Evolutionary conservation across 2,329 filamentous ascomycete genomes (phyloP).

Genomic region (Zasmidium citrigriseum): DNA sequence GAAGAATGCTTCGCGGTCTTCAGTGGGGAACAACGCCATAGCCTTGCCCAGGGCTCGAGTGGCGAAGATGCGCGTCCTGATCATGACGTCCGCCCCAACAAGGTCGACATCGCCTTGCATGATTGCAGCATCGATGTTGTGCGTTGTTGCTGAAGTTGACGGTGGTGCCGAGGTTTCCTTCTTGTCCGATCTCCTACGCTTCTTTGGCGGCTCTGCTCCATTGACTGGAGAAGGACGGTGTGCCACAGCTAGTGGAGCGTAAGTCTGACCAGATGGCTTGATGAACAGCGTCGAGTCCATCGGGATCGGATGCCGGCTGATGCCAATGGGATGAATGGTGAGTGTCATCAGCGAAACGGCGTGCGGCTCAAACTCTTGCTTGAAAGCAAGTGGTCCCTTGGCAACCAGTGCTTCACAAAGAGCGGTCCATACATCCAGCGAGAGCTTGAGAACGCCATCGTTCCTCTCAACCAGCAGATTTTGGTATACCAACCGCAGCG

Average conservation of each 20-base stretch:
- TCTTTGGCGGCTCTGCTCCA: slow-evolving; percentile 67
- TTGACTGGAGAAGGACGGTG: slow-evolving; percentile 47
- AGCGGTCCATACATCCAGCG: slow-evolving; percentile 83
- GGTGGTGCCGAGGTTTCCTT: slow-evolving; percentile 64
- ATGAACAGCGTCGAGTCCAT: slow-evolving; percentile 91
- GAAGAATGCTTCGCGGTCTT: slow-evolving; percentile 62
- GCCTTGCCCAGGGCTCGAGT: slow-evolving; percentile 83
- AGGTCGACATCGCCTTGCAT: slow-evolving; percentile 95
- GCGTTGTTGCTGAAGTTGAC: slow-evolving; percentile 58
- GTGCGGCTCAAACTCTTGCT: slow-evolving; percentile 71
- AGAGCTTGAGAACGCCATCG: slow-evolving; percentile 76
- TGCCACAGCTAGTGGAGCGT: slow-evolving; percentile 55
- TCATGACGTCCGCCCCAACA: slow-evolving; percentile 83
- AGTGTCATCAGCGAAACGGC: slow-evolving; percentile 81
- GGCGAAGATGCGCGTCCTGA: slow-evolving; percentile 85
- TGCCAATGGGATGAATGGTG: slow-evolving; percentile 86
- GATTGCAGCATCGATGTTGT: slow-evolving; percentile 98
- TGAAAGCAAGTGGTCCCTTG: slow-evolving; percentile 64
- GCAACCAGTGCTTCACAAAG: slow-evolving; percentile 68
- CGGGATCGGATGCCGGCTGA: slow-evolving; percentile 84
- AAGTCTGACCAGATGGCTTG: slow-evolving; percentile 86
- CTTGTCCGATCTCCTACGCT: slow-evolving; percentile 83
- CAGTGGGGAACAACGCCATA: slow-evolving; percentile 72
- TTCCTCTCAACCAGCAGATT: slow-evolving; percentile 94
- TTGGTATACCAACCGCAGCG: slow-evolving; percentile 86